Percentiles rank a stretch among this genome's conserved stretches.
Conservation (phyloP, 768 basidiomycete species). For the Lactarius hengduanensis region DNA sequence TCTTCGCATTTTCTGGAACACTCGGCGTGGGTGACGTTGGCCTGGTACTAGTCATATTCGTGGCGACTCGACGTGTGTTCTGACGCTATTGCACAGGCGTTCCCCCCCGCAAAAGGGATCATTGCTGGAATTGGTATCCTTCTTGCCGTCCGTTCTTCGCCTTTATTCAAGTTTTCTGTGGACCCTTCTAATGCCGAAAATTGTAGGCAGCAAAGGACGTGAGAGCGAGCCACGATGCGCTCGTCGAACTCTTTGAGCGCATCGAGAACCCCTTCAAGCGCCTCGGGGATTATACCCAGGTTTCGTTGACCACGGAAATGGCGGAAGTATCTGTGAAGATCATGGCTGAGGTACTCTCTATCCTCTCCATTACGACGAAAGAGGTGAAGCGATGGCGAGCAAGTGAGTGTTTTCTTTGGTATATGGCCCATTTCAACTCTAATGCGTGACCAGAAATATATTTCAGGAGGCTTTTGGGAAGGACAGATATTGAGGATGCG, state of each 20-base stretch:
- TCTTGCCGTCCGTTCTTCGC: not conserved
- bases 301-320: not conserved
- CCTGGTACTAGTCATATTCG: not conserved
- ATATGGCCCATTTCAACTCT: not conserved
- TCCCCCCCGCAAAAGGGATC: not conserved
- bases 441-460: not conserved
- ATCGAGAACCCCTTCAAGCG: not conserved
- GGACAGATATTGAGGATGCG: not conserved
- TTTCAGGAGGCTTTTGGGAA: not conserved
- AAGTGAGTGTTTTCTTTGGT: not conserved
- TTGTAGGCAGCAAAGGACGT: conserved; percentile 6
- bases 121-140: not conserved
- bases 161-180: not conserved
- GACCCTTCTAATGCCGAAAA: not conserved
- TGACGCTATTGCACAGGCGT: not conserved
- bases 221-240: not conserved
- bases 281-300: not conserved
- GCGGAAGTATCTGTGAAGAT: not conserved
- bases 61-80: not conserved
- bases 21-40: not conserved
- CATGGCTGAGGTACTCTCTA: not conserved
- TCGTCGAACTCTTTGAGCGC: not conserved
- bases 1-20: not conserved
- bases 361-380: not conserved
- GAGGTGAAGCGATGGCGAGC: not conserved